phyloP scores from a whole-genome alignment of 2,329 filamentous ascomycete species.

The Colletotrichum sp. region DNA sequence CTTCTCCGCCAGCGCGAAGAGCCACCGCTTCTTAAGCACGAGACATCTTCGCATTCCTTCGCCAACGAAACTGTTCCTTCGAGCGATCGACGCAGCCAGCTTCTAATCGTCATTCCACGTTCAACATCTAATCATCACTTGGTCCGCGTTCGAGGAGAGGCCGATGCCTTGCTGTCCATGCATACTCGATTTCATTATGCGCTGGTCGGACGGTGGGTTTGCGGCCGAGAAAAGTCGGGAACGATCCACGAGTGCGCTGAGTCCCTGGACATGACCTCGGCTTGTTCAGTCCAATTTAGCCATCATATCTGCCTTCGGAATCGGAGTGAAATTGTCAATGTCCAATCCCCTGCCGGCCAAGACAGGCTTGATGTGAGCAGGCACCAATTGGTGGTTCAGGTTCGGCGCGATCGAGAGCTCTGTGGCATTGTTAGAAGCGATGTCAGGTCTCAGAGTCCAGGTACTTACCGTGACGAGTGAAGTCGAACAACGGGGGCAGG shows the following conservation, averaged over 20 bases:
- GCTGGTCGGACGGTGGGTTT: slow-evolving; percentile 22
- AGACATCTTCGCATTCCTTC: slow-evolving; percentile 11
- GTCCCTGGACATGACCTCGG: slow-evolving; percentile 35
- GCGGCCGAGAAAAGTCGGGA: slow-evolving; percentile 13
- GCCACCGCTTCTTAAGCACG: background rate
- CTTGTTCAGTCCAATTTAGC: slow-evolving; percentile 87
- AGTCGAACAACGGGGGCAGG: slow-evolving; percentile 88
- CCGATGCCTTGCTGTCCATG: slow-evolving; percentile 19
- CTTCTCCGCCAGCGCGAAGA: background rate
- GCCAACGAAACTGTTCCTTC: slow-evolving; percentile 28
- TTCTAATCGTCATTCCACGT: slow-evolving; percentile 25
- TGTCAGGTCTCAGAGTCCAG: background rate
- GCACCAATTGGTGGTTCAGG: slow-evolving; percentile 88
- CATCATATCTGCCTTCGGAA: slow-evolving; percentile 96
- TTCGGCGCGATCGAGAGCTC: slow-evolving; percentile 95
- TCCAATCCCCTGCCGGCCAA: slow-evolving; percentile 83
- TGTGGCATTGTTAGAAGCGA: slow-evolving; percentile 38
- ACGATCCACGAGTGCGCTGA: slow-evolving; percentile 20
- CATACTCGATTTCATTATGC: slow-evolving; percentile 32
- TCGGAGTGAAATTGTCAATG: slow-evolving; percentile 90
- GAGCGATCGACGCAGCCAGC: slow-evolving; percentile 17
- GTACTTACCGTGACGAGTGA: slow-evolving; percentile 85
- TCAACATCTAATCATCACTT: slow-evolving; percentile 18
- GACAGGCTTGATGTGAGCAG: slow-evolving; percentile 76
- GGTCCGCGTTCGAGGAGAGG: slow-evolving; percentile 4